A percentile compares a stretch with the other conserved stretches of the same genome.
These are phyloP conservation scores for Exobasidium cylindrosporum DNA, from an alignment of 1,284 basidiomycete genomes.

Conservation along the genomic window DNA sequence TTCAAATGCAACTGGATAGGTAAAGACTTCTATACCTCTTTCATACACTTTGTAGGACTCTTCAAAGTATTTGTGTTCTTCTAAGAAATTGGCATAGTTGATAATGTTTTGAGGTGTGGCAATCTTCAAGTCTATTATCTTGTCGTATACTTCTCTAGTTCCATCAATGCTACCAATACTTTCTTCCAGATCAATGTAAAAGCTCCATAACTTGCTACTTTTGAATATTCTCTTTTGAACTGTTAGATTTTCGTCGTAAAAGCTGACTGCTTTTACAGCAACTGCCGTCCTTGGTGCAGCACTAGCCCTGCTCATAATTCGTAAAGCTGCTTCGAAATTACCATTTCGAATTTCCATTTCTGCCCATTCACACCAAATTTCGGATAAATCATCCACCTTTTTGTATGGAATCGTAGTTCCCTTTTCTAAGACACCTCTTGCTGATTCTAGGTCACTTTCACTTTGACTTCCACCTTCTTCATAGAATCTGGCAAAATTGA, in stretches of 20 bases:
- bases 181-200: constrained; percentile 96
- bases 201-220: constrained; percentile 96
- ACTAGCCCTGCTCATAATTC: constrained; percentile 92
- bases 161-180: constrained; percentile 75
- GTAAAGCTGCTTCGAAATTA: constrained; percentile 91
- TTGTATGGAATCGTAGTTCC: constrained; percentile 87
- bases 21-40: constrained; percentile 93
- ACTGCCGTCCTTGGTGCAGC: constrained; percentile 67
- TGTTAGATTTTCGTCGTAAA: constrained; percentile 87
- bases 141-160: constrained; percentile 90
- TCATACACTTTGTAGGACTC: constrained; percentile 99
- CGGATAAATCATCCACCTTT: constrained; percentile 94
- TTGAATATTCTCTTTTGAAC: constrained; percentile 92
- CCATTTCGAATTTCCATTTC: constrained; percentile 96
- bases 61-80: constrained; percentile 97
- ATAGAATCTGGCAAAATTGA: constrained; percentile 96
- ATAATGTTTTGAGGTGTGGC: constrained; percentile 93
- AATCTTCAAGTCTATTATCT: constrained; percentile 92
- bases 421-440: constrained; percentile 88
- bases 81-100: constrained; percentile 94
- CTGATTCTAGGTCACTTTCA: constrained; percentile 69
- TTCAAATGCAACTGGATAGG: constrained; percentile 96
- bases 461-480: constrained; percentile 75
- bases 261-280: constrained; percentile 78
- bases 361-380: constrained; percentile 99